Percentiles rank a stretch among this genome's conserved stretches.
These are phyloP conservation scores for Fusarium sublunatum DNA, from an alignment of 2,329 filamentous ascomycete species.

Conservation along the genomic window DNA sequence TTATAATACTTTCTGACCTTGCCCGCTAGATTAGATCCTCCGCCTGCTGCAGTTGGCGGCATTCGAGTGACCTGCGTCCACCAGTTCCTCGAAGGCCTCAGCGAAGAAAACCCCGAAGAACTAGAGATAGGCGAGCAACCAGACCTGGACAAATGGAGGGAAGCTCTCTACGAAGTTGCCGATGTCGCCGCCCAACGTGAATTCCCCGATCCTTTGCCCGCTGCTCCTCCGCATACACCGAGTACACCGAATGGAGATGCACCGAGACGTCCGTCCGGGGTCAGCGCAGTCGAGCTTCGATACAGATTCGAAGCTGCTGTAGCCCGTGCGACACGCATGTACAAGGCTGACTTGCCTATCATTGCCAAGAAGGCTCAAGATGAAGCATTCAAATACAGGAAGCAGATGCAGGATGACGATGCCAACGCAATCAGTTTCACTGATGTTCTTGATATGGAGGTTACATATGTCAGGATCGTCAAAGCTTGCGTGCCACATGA, in stretches of 20 bases:
- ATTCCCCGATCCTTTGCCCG: neutral
- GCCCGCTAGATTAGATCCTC: neutral
- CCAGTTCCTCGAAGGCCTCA: constrained; percentile 13
- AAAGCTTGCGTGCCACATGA: constrained; percentile 1
- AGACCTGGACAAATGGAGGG: constrained; percentile 3
- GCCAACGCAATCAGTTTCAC: neutral
- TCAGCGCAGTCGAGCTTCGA: constrained; percentile 2
- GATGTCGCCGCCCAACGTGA: constrained; percentile 4
- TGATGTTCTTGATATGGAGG: constrained; percentile 8
- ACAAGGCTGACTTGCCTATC: neutral
- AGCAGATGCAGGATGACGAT: constrained; percentile 1
- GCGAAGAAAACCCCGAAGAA: constrained; percentile 1
- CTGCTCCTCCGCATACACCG: neutral
- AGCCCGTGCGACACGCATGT: constrained; percentile 8
- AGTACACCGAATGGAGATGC: neutral
- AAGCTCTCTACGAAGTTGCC: constrained; percentile 14
- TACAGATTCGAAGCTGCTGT: constrained; percentile 12
- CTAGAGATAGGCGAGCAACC: neutral
- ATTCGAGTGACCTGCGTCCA: neutral
- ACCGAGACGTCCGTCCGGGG: neutral
- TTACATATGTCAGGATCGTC: constrained; percentile 11
- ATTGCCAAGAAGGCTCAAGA: constrained; percentile 22
- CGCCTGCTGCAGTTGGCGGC: neutral
- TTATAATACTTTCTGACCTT: neutral
- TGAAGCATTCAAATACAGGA: constrained; percentile 6